Evolutionary conservation across 768 basidiomycete genomes (phyloP), one percentile per base, ranked within the genome.

Genomic region (Kwoniella botswanensis): DNA sequence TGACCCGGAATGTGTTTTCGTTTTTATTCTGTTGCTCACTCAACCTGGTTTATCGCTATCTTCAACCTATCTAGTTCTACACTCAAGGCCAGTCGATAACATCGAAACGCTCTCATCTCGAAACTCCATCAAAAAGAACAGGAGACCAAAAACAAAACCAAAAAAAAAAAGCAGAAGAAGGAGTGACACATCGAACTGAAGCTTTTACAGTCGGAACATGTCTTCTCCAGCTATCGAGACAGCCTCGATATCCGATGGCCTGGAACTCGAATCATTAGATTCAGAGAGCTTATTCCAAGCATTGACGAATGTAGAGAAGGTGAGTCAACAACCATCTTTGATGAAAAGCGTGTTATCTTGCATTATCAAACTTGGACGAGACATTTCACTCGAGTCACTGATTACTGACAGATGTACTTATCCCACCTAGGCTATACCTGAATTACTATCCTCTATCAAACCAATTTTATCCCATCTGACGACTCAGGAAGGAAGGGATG

Each of bases 231-330:
- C 52, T 35, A 35, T 29, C 9, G 59, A 61, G 12, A 43, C 59
- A n/a, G 50, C 61, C 3, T 68, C 67, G 41, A 55, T 70, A 4
- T 59, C 68, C 6, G 70, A 65, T 52, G 70, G 64, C 18, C 71
- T 80, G 4, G 76, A 78, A 24, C 68, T 80, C 3, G 65, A 74
- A 29, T 71, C 75, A 1, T 61, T 78, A 21, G 79, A 80, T 56
- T 50, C 71, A 7, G 76, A 78, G 6, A 73, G 71, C 1, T 55
- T 80, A 10, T 80, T 80, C 52, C 13, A 15, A 10, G 79, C 79
- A 17, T 58, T 80, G 24, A 76, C 75, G 21, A 74, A 73, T 7
- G 77, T 80, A 2, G 79, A 80, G 42, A 69, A 65, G 65, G 79
- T 76, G 53, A n/a, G 68, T 65, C 24, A 10, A 50, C 12, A 18